Conservation (phyloP, 2,329 filamentous ascomycete genomes). For the Bisporella sp. region DNA sequence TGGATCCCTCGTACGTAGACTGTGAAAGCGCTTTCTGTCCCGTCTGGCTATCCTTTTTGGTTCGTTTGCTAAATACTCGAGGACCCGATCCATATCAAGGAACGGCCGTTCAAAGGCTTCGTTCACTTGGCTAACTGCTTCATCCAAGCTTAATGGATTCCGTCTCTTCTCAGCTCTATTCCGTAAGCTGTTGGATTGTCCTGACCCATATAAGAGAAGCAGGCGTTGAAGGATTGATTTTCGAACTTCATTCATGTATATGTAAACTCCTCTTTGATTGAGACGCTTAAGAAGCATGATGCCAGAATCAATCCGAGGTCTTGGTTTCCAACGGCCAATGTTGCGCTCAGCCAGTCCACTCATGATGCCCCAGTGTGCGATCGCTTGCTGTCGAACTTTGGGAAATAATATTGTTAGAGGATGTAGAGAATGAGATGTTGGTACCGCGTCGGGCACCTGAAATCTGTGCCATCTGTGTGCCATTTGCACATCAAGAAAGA, state of each 20-base stretch:
- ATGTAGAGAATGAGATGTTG: constrained; percentile 19
- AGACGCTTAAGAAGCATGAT: constrained; percentile 21
- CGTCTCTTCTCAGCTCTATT: constrained; percentile 12
- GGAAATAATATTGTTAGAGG: constrained; percentile 36
- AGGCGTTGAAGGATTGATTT: constrained; percentile 21
- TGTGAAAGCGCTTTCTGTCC: not conserved
- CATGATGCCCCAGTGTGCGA: constrained; percentile 43
- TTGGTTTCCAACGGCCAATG: not conserved
- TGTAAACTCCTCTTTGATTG: constrained; percentile 13
- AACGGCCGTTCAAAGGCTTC: constrained; percentile 12
- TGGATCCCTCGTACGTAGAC: not conserved
- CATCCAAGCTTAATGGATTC: constrained; percentile 8
- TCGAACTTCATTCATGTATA: constrained; percentile 9
- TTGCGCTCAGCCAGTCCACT: constrained; percentile 6
- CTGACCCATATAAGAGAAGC: constrained; percentile 19
- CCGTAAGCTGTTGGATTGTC: constrained; percentile 11
- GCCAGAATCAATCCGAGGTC: constrained; percentile 15
- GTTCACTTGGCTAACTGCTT: constrained; percentile 15
- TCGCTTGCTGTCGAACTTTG: constrained; percentile 34
- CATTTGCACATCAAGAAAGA: not conserved
- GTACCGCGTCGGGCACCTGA: constrained; percentile 10
- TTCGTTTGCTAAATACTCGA: not conserved
- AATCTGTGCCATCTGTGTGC: constrained; percentile 8
- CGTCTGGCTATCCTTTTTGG: not conserved
- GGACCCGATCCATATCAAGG: not conserved